Base-by-base conservation (phyloP, 2,329 filamentous ascomycete species). In the Fusarium sp. region DNA sequence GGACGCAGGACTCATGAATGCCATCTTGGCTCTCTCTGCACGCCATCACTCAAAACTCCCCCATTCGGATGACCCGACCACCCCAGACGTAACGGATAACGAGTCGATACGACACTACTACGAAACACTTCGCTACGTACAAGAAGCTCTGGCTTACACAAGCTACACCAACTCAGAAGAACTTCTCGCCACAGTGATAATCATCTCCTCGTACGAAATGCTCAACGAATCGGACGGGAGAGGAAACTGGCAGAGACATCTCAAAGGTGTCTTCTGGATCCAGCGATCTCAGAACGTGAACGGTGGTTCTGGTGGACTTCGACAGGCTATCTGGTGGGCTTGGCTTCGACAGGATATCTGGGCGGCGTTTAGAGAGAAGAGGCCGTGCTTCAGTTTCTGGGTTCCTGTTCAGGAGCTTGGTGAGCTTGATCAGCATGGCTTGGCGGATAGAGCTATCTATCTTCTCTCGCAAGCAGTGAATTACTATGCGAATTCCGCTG, bases 341-440 rank as follows among this genome's bases (percentile, higher is more conserved):
- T 54, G 51, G 51, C 25, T 54, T 0, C n/a, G 51, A 5, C 51
- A 54, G 18, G 51, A 54, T 18, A 25, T 54, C 5, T 47, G 51
- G 51, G 41, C 51, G 11, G 51, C 51, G 2, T 54, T 54, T 5
- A 4, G 51, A 18, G 51, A 54, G 3, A 54, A 54, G 25, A 37
- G 51, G 11, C 33, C 20, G 1, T 33, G 27, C 7, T 23, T 54
- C 0, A 54, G 27, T 23, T 54, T 49, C 23, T 49, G 46, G 46
- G 27, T 29, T 29, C 27, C 27, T 10, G 27, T 29, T 6, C 27
- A 29, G 11, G 4, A 29, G 11, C 27, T 29, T 29, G 27, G 11
- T 4, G 27, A 29, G 11, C 27, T 29, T 29, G 27, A 29, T 29
- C 27, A 29, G 11, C 27, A 29, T 13, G 27, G 27, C 11, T 29